phyloP scores from a whole-genome alignment of 495 filamentous ascomycete genomes.

The Hypoxylon lenormandii region DNA sequence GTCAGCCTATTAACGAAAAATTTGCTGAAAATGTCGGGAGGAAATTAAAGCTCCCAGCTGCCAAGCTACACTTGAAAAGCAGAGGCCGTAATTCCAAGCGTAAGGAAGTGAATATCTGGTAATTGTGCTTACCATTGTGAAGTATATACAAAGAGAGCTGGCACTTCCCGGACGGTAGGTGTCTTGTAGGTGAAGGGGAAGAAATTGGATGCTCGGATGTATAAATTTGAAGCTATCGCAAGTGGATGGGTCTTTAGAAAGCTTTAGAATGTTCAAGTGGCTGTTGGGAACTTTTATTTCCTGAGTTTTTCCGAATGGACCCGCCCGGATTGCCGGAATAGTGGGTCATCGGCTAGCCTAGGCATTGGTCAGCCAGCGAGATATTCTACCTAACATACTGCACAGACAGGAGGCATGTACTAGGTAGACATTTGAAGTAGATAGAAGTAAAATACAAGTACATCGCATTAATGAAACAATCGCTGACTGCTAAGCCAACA shows the following conservation, averaged over 20 bases:
- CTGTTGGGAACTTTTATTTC: conserved; percentile 49
- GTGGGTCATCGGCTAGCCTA: too few relatives aligned
- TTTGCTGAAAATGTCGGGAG: background rate
- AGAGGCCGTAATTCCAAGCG: background rate
- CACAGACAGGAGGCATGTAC: too few relatives aligned
- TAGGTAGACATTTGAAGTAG: background rate
- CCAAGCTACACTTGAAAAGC: background rate
- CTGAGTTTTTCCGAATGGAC: conserved; percentile 50
- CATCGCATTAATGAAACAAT: conserved; percentile 37
- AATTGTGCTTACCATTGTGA: conserved; percentile 54
- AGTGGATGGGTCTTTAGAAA: conserved; percentile 46
- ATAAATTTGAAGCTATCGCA: conserved; percentile 51
- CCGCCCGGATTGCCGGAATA: conserved; percentile 13
- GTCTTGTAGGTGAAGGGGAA: conserved; percentile 23
- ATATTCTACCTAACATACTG: too few relatives aligned
- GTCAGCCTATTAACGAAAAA: conserved; percentile 3
- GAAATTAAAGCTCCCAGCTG: background rate
- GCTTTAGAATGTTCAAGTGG: conserved; percentile 54
- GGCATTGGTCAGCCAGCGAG: too few relatives aligned
- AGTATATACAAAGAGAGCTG: conserved; percentile 23
- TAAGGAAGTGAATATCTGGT: background rate
- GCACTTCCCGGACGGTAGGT: conserved; percentile 18
- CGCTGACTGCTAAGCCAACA: conserved; percentile 5
- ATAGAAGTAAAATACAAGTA: conserved; percentile 20
- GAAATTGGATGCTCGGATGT: conserved; percentile 38